Evolutionary conservation across 768 basidiomycete genomes (phyloP), one percentile per base, ranked within the genome.

Genomic region (Trametes meyenii): DNA sequence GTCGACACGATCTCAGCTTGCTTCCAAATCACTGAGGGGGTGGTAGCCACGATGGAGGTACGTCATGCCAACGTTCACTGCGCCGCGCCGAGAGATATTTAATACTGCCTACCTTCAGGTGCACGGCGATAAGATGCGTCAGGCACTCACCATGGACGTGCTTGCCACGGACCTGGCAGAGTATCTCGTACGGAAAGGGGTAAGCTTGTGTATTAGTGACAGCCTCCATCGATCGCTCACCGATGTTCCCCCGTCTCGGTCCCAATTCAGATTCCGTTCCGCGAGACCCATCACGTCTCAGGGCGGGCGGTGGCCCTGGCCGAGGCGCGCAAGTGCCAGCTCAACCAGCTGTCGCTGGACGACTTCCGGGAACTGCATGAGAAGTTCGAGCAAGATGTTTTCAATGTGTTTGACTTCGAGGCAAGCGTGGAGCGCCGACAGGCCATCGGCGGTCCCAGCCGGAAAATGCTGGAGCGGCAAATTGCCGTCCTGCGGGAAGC

Each of bases 81-180:
- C 50, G 12, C 11, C 29, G 7, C n/a, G 1, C 38, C 29, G 40
- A 23, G 26, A 24, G 16, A 55, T 8, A 5, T 46, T 40, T 50
- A 36, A 40, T 35, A 2, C 3, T 14, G 23, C 6, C 44, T 38
- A 21, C 49, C 21, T 23, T 12, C 66, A 97, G 94, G 89, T 97
- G 46, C 87, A 97, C 72, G 86, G 83, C 1, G 85, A 93, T 38
- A 96, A 88, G 80, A 99, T 99, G 97, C 82, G 81, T 39, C 79
- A 83, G 61, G 93, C 95, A 0, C 76, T 98, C 69, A 98, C 96
- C 10, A 95, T 93, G 90, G 97, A 99, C 74, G 92, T 98, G 61
- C 88, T 99, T 50, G 97, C 97, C 5, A 99, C 97, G n/a, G 97
- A 99, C 70, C 77, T 99, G 26, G 97, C 97, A 10, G 96, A 99